Base-by-base conservation (phyloP, 257 asterid genomes). In the Scutellaria galericulata region DNA sequence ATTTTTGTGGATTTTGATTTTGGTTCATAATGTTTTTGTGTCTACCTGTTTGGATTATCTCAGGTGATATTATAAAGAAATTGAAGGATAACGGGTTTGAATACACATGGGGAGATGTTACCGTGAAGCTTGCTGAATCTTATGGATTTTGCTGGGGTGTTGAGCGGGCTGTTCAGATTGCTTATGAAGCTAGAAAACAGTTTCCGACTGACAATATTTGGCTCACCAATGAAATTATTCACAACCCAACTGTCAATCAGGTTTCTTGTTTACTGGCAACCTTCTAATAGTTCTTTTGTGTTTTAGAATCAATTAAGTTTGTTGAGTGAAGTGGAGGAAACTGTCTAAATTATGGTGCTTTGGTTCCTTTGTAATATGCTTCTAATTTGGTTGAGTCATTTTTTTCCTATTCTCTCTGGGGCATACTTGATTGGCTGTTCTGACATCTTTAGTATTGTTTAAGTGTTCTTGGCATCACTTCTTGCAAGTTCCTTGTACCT, bases 121-220 rank as follows among this genome's bases (percentile, higher is more conserved):
- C 97, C 0, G 90, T 95, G 37, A 90, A 84, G 83, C 97, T 95
- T 77, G 99, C 99, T 1, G 99, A 91, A 79, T 72, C 98, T 46
- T 92, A 90, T 86, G 99, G 98, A 39, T 90, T 95, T 54, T 95
- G 99, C 87, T 92, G 97, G 98, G 99, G 99, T 1, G 99, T 92
- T n/a, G 97, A 95, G 83, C 89, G 99, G 44, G 99, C 99, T 40
- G 96, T 95, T 67, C 98, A 95, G 90, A 95, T 95, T 71, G 99
- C 96, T 39, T 95, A 95, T 78, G 99, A 95, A 78, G 96, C 98
- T 47, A 85, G 98, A 72, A 88, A 84, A 47, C 99, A 91, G 83
- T 95, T 90, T 71, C 98, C 93, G 0, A 65, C 88, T 2, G 96
- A 91, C 87, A 90, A 75, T 72, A 88, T 94, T 50, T 94, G 99